These are phyloP conservation scores for Calonectria montana DNA, from an alignment of 2,329 filamentous ascomycete genomes.

Conservation along the genomic window DNA sequence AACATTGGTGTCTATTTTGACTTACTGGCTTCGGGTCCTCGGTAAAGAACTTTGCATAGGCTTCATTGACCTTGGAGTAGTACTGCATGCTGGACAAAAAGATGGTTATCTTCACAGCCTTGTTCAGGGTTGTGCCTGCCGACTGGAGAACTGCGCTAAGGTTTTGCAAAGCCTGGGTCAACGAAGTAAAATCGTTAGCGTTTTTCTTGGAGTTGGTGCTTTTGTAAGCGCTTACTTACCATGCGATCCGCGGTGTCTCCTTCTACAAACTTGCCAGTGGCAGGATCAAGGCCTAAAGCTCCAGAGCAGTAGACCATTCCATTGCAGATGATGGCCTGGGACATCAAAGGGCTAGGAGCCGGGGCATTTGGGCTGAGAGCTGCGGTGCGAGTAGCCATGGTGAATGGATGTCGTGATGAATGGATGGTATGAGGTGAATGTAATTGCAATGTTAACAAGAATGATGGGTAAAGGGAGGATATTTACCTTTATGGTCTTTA, in stretches of 20 bases:
- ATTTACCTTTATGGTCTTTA: neutral
- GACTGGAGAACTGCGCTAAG: constrained; percentile 69
- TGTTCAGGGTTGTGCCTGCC: constrained; percentile 67
- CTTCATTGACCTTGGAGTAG: constrained; percentile 69
- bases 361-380: constrained; percentile 25
- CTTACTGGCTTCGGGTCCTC: constrained; percentile 59
- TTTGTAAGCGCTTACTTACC: neutral
- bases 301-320: constrained; percentile 29
- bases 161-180: constrained; percentile 69
- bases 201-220: too few species aligned
- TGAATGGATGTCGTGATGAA: neutral
- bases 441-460: neutral
- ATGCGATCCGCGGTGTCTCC: constrained; percentile 16
- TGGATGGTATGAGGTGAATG: neutral
- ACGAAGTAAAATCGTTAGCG: neutral
- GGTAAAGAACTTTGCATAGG: constrained; percentile 62
- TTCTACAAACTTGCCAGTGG: constrained; percentile 19
- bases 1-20: neutral
- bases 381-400: constrained; percentile 27
- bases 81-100: constrained; percentile 75
- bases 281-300: constrained; percentile 19
- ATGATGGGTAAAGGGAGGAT: neutral
- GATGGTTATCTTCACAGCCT: constrained; percentile 76
- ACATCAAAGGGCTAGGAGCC: constrained; percentile 26
- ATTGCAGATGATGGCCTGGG: constrained; percentile 31